A percentile compares a stretch with the other conserved stretches of the same genome.
Conservation (phyloP, 2,329 filamentous ascomycete genomes). For the Akanthomyces dipterigenus region DNA sequence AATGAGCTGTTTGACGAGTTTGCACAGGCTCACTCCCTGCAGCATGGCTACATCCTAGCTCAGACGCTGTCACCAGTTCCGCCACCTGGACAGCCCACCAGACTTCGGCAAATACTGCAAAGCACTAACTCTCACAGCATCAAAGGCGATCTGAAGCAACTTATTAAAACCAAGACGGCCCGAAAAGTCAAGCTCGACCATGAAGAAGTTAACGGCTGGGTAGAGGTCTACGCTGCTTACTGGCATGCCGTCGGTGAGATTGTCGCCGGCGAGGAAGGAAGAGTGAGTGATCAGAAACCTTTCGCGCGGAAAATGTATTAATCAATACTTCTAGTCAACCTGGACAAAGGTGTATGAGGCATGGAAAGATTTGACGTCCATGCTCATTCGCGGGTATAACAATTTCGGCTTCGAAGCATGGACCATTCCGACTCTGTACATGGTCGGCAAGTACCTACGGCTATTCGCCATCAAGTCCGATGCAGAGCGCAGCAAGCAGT, state of each 20-base stretch:
- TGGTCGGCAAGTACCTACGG: constrained; percentile 77
- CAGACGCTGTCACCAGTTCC: constrained; percentile 67
- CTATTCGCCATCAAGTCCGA: constrained; percentile 90
- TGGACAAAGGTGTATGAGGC: constrained; percentile 80
- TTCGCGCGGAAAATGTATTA: background rate
- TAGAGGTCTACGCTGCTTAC: constrained; percentile 74
- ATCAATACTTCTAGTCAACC: constrained; percentile 38
- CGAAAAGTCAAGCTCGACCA: constrained; percentile 49
- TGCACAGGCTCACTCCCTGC: constrained; percentile 54
- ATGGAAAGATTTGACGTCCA: constrained; percentile 79
- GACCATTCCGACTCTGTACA: constrained; percentile 88
- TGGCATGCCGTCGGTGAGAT: constrained; percentile 78
- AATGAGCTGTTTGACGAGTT: constrained; percentile 69
- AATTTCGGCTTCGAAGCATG: constrained; percentile 73
- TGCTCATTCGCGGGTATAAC: constrained; percentile 74
- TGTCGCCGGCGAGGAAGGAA: constrained; percentile 42
- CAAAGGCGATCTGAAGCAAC: constrained; percentile 64
- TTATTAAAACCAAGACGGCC: constrained; percentile 57
- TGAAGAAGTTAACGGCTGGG: constrained; percentile 73
- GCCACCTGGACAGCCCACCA: constrained; percentile 53
- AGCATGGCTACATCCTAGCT: constrained; percentile 67
- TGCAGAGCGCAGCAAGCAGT: constrained; percentile 47
- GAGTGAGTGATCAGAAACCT: constrained; percentile 22
- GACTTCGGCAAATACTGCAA: constrained; percentile 63
- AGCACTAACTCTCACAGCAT: constrained; percentile 61